Conservation (phyloP, 768 basidiomycete species). For the Boletellus sp. region DNA sequence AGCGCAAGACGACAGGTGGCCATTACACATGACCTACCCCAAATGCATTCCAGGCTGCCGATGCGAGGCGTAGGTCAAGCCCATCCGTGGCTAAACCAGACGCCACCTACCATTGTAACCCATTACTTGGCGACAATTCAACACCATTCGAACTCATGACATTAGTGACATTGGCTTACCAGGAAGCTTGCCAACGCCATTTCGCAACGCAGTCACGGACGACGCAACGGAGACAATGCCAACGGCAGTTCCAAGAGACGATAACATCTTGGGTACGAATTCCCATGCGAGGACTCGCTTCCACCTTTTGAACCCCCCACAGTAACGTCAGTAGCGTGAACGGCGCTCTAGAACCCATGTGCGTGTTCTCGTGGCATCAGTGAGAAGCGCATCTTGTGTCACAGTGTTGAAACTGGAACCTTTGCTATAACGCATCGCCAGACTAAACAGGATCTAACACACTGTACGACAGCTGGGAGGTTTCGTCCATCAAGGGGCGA, state of each 20-base stretch:
- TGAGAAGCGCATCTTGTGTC: background rate
- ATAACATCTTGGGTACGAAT: background rate
- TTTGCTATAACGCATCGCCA: no score
- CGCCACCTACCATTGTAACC: conserved; percentile 28
- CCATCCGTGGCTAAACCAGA: background rate
- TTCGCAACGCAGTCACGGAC: conserved; percentile 19
- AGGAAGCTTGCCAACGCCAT: conserved; percentile 32
- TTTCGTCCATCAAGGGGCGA: no score
- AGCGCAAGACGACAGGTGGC: background rate
- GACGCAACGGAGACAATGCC: conserved; percentile 12
- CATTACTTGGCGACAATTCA: conserved; percentile 26
- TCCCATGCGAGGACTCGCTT: background rate
- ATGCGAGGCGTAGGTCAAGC: conserved; percentile 2
- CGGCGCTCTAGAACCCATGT: conserved; percentile 2
- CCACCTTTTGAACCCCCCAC: conserved; percentile 11
- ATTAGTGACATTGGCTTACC: conserved; percentile 13
- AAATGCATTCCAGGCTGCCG: conserved; percentile 63
- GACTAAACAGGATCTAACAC: no score
- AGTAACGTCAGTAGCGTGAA: conserved; percentile 1
- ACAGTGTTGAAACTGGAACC: background rate
- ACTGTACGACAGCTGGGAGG: no score
- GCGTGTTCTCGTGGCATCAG: background rate
- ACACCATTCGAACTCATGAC: background rate
- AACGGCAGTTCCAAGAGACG: conserved; percentile 1
- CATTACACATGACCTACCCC: conserved; percentile 37